Evolutionary conservation across 768 basidiomycete genomes (phyloP), one percentile per base, ranked within the genome.

Genomic region (Thelephora ganbajun): DNA sequence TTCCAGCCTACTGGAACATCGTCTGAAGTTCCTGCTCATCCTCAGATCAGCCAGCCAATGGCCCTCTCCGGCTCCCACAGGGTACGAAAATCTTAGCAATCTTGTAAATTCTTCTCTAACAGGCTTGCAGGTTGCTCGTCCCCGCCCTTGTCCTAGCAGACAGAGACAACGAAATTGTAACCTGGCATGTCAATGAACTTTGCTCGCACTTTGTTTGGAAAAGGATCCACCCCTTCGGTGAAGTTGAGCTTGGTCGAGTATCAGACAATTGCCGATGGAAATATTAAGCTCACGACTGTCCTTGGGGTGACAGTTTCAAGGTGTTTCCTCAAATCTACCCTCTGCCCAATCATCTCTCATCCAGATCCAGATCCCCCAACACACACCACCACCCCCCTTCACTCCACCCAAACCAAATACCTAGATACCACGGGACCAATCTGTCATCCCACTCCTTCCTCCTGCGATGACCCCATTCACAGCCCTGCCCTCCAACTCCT

Each of bases 181-280:
- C 53, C 76, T 77, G n/a, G 79, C 80, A 2, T 75, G 69, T 53
- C 74, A 22, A 63, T 93, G 46, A 63, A 76, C 2, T 66, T 92
- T 53, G 77, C 77, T 48, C 74, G 84, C 68, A 74, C 80, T 2
- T 77, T 80, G 34, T 83, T 81, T 13, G 78, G 77, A n/a, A 66
- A 73, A 43, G 79, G 78, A 6, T 62, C 69, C 5, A 61, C 58
- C 9, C 85, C 88, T 3, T 69, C 69, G 1, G 60, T 89, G 33
- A 64, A 69, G 43, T 54, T 65, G 46, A 66, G 62, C 33, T 63
- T 66, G 3, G 61, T 65, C 19, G 52, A 42, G 35, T 91, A 87
- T 54, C 62, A 55, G 5, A 22, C 57, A 2, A 68, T 86, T 23
- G 14, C 16, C 14, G 18, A 16, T 14, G 61, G 63, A 11, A 71